A percentile compares a stretch with the other conserved stretches of the same genome.
Conservation (phyloP, 306 rosid genomes). For the Rosa persica region DNA sequence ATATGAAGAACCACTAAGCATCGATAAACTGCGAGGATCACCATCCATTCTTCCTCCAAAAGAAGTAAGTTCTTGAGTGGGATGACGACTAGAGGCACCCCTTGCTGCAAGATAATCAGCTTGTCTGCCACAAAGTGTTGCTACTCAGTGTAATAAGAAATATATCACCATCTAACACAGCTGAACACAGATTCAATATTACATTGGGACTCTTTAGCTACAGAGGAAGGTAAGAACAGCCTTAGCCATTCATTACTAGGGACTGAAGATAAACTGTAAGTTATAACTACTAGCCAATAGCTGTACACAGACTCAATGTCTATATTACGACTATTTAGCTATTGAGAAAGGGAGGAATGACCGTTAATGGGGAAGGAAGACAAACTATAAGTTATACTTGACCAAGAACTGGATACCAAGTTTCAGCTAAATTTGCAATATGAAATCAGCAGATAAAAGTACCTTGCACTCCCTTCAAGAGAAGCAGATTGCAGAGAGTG, state of each 20-base stretch:
- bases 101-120: slow-evolving; percentile 94
- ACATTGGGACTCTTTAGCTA: slow-evolving; percentile 28
- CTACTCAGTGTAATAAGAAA: slow-evolving; percentile 85
- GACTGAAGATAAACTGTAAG: slow-evolving; percentile 22
- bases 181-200: slow-evolving; percentile 47
- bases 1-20: slow-evolving; percentile 79
- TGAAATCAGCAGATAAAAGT: slow-evolving; percentile 28
- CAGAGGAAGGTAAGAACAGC: slow-evolving; percentile 24
- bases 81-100: slow-evolving; percentile 80
- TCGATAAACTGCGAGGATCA: slow-evolving; percentile 75
- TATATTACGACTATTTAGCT: slow-evolving; percentile 26
- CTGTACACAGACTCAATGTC: slow-evolving; percentile 44
- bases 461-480: slow-evolving; percentile 89
- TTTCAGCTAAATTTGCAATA: slow-evolving; percentile 20
- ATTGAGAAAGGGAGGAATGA: slow-evolving; percentile 25
- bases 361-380: slow-evolving; percentile 21
- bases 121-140: slow-evolving; percentile 98
- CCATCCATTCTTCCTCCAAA: slow-evolving; percentile 91
- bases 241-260: slow-evolving; percentile 22
- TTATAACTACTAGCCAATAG: slow-evolving; percentile 33
- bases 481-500: slow-evolving; percentile 80
- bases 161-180: slow-evolving; percentile 58
- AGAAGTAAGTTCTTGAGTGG: slow-evolving; percentile 79
- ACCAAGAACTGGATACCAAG: slow-evolving; percentile 18
- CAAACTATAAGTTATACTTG: slow-evolving; percentile 25